Percentiles rank a stretch among this genome's conserved stretches.
Conservation (phyloP, 1,284 basidiomycete species). For the Boletus sp. region DNA sequence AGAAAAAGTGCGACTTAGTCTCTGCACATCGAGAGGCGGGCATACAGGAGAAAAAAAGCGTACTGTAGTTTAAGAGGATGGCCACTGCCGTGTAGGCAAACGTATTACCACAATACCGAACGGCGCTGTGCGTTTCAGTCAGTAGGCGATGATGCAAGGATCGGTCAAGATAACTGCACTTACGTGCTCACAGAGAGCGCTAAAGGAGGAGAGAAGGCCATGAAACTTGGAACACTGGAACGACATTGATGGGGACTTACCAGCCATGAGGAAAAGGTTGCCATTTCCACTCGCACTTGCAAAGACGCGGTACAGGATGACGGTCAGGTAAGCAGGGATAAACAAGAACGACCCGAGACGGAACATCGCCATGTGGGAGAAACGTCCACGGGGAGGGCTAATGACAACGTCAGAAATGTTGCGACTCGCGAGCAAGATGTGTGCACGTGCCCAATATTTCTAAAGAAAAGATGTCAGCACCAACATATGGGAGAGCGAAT, state of each 20-base stretch:
- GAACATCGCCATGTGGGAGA: conserved; percentile 84
- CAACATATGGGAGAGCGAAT: conserved; percentile 13
- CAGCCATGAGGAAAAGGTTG: conserved; percentile 68
- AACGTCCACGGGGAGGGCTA: conserved; percentile 71
- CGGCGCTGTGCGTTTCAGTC: conserved; percentile 44
- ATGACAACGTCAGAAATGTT: conserved; percentile 14
- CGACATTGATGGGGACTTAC: conserved; percentile 39
- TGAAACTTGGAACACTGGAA: conserved; percentile 1
- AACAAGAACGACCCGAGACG: conserved; percentile 74
- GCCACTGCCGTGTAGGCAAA: conserved; percentile 78
- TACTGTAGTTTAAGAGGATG: conserved; percentile 79
- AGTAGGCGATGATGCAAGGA: conserved; percentile 4
- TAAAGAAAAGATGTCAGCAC: conserved; percentile 18
- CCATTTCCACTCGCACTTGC: conserved; percentile 60
- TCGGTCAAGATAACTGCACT: conserved; percentile 27
- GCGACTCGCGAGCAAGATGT: conserved; percentile 6
- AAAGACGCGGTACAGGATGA: conserved; percentile 66
- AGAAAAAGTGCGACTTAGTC: background rate
- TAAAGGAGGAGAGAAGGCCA: conserved; percentile 29
- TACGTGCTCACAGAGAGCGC: conserved; percentile 73
- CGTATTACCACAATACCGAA: conserved; percentile 74
- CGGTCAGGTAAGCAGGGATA: conserved; percentile 75
- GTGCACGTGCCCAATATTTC: conserved; percentile 54
- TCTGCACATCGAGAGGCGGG: background rate
- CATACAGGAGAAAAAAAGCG: conserved; percentile 24